Evolutionary conservation across 129 eudicot species (phyloP).

Genomic region (Flaveria trinervia): DNA sequence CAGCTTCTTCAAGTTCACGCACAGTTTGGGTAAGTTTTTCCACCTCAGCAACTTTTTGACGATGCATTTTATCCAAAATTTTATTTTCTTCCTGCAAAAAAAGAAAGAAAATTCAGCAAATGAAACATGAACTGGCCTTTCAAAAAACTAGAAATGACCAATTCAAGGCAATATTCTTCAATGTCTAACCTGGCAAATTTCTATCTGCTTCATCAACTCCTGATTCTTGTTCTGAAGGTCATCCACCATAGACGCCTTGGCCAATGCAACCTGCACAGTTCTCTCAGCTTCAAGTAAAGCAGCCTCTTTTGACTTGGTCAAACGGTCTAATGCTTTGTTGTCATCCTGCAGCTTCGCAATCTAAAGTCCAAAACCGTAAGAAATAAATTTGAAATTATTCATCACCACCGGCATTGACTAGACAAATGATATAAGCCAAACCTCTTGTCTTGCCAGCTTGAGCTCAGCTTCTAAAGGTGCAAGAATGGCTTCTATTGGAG

Average conservation of each 20-base stretch:
- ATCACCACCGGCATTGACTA: slow-evolving; percentile 15
- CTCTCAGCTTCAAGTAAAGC: slow-evolving; percentile 96
- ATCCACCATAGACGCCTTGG: slow-evolving; percentile 94
- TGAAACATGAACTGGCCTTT: not conserved
- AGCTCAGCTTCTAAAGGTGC: slow-evolving; percentile 95
- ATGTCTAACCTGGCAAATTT: slow-evolving; percentile 74
- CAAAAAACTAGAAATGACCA: not conserved
- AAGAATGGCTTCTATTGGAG: slow-evolving; percentile 91
- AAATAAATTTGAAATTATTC: not conserved
- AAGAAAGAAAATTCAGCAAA: not conserved
- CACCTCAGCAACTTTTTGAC: slow-evolving; percentile 95
- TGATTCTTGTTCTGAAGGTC: slow-evolving; percentile 93
- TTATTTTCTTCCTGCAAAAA: slow-evolving; percentile 64
- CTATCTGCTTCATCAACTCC: slow-evolving; percentile 95
- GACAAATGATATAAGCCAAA: slow-evolving; percentile 41
- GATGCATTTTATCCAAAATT: slow-evolving; percentile 89
- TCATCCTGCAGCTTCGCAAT: slow-evolving; percentile 94
- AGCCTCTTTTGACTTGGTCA: slow-evolving; percentile 94
- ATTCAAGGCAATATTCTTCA: not conserved
- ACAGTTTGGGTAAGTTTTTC: slow-evolving; percentile 95
- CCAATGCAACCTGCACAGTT: slow-evolving; percentile 90
- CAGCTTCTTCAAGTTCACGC: slow-evolving; percentile 93
- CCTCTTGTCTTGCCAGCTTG: slow-evolving; percentile 94
- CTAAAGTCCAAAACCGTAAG: slow-evolving; percentile 43
- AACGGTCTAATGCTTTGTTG: slow-evolving; percentile 88